Evolutionary conservation across 1,284 basidiomycete genomes (phyloP), one percentile per base, ranked within the genome.

Genomic region (Schizophyllum commune): DNA sequence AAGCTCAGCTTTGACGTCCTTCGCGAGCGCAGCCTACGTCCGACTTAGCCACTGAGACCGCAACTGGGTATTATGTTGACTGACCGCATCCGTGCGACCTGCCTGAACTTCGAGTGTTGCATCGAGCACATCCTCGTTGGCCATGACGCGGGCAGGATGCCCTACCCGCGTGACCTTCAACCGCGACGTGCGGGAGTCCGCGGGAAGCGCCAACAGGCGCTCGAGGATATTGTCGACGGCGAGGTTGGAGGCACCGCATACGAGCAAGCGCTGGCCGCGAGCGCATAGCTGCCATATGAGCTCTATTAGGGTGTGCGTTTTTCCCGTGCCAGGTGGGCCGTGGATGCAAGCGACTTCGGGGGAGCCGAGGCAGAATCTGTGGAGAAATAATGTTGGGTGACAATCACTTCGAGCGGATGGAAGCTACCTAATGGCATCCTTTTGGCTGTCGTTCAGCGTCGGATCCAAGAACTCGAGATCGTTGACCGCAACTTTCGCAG

Each of bases 251-350:
- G 94, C 94, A 20, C 94, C 94, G 65, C 94, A 96, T 1, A 97
- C 88, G 17, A 97, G 83, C 1, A 97, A 69, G 61, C 83, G 76
- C 63, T 81, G n/a, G 81, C 71, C 56, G 73, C 67, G 39, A 77
- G 77, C 0, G 91, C 86, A 47, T 11, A 94, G 75, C 69, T 97
- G 94, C 33, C 91, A 85, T 62, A 96, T 92, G 59, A 96, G 83
- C 71, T 97, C 94, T 51, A 96, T 88, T 9, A 97, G 79, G 0
- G 94, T 96, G 66, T 94, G 91, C 0, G 94, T 97, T 76, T 97
- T 97, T 5, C 94, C 94, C 0, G 94, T 95, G 91, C 93, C 96
- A 62, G 96, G 96, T 5, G 96, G 96, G 0, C 96, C 96, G 70
- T 98, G 96, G n/a, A 99, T 95, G 65, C 95, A 92, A 0, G 92